Evolutionary conservation across 2,329 filamentous ascomycete species (phyloP).

Genomic region (Hymenotorrendiella dingleyae): DNA sequence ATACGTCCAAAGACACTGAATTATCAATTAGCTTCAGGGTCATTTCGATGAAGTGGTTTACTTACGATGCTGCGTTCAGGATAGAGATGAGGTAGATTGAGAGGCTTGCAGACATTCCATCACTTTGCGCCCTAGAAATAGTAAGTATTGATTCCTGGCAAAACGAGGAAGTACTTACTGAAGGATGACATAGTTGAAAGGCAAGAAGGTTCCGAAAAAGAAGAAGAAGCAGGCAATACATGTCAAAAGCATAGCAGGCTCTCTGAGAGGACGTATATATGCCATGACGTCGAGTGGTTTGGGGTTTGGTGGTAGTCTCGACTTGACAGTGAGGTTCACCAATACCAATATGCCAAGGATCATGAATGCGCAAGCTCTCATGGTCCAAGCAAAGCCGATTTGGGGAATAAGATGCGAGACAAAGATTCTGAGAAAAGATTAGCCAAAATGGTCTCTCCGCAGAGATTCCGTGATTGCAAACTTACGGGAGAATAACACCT

Average conservation of each 20-base stretch:
- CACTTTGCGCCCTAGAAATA: conserved; percentile 35
- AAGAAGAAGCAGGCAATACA: conserved; percentile 38
- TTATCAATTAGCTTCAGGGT: conserved; percentile 10
- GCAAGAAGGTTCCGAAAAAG: conserved; percentile 47
- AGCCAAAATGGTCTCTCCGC: background rate
- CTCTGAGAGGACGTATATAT: conserved; percentile 33
- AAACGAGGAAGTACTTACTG: conserved; percentile 27
- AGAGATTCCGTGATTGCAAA: background rate
- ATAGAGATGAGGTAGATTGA: conserved; percentile 48
- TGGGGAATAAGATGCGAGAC: conserved; percentile 45
- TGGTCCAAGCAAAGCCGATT: conserved; percentile 51
- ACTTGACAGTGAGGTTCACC: conserved; percentile 46
- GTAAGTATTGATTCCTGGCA: conserved; percentile 3
- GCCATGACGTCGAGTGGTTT: conserved; percentile 31
- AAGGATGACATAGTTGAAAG: conserved; percentile 41
- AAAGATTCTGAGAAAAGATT: conserved; percentile 39
- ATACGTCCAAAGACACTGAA: conserved; percentile 48
- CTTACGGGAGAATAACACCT: conserved; percentile 49
- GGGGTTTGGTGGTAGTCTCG: conserved; percentile 39
- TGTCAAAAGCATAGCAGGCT: conserved; percentile 34
- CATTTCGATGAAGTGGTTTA: background rate
- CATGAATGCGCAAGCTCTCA: conserved; percentile 50
- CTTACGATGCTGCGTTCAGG: conserved; percentile 42
- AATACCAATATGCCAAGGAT: conserved; percentile 48
- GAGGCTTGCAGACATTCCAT: conserved; percentile 43